Base-by-base conservation (phyloP, 768 basidiomycete genomes). In the Hortiboletus campestris region DNA sequence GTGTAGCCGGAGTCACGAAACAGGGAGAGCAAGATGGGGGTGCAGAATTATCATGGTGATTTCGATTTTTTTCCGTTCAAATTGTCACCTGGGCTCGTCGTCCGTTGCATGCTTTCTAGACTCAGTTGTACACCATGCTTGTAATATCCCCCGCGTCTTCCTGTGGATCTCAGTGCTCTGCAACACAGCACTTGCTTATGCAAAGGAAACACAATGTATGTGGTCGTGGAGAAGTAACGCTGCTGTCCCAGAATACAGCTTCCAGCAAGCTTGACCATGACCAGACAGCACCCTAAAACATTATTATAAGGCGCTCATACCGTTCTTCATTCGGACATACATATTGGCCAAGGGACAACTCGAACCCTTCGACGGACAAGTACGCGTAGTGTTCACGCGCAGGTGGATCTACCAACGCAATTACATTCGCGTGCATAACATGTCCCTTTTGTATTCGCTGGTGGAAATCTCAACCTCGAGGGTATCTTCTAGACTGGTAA, bases 1-100 rank as follows among this genome's bases (percentile, higher is more conserved):
- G 65, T 51, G 64, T 71, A 28, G 55, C 62, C 39, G 63, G 57
- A 17, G 49, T 48, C 48, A 64, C 50, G 20, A 65, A 65, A 58
- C 64, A 73, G 45, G 78, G 77, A 57, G 62, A 50, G 20, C 53
- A 54, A 49, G 41, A 13, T 50, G 44, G 32, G 45, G 49, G n/a
- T 39, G 16, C 29, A 35, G 46, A 52, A 12, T 42, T 39, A 46
- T 47, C 4, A 36, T 57, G 55, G 35, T 54, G 43, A 44, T 42
- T 35, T 25, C n/a, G 17, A 20, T 6, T 3, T 38, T 40, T 42
- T 17, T 39, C 22, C 25, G 39, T 42, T 49, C 48, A n/a, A 5
- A 38, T 22, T 39, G 31, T 29, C n/a, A 40, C 42, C 43, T 14
- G 4, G 25, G 32, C 47, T 44, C 34, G n/a, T 38, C 38, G 12